Evolutionary conservation across 2,329 filamentous ascomycete species (phyloP), one percentile per base, ranked within the genome.

Genomic region (Phaeosphaeria sp.): DNA sequence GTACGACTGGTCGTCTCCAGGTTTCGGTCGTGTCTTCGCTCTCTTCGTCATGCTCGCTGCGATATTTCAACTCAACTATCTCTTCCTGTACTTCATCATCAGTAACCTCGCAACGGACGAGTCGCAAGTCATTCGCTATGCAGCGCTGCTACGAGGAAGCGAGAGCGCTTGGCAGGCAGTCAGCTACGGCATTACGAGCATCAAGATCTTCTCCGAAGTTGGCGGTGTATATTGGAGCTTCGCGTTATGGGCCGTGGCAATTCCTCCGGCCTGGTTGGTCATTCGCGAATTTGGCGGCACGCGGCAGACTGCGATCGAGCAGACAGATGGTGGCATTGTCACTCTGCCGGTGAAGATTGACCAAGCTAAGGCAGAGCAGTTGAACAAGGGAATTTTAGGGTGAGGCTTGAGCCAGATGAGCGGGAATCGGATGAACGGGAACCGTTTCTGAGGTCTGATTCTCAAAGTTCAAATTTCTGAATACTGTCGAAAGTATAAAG

Each of bases 111-210:
- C 90, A 1, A 74, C 80, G 4, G 80, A 82, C 6, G 82, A 90
- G 50, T 81, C 83, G 22, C 86, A 92, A 63, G 83, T 91, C 1
- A 84, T 92, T 44, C 84, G 89, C 0, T 88, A 89, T 66, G 85
- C 89, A 0, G 89, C 87, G 0, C 75, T 92, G 13, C 79, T 92
- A 2, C 82, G 89, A 54, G 90, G 87, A 0, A 90, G 87, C 0
- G 89, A 92, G 74, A 90, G 88, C 1, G 90, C 88, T 0, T 89
- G 87, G 78, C 90, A 92, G 71, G 89, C 89, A 6, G 77, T 92
- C 17, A 90, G 87, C 66, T 92, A 92, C 58, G 90, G 89, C 0
- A 74, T 91, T 0, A 85, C 84, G 9, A 88, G 86, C 2, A 64
- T 91, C 10, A 77, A 79, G 0, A 72, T 90, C 6, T 88, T 92